Evolutionary conservation across 1,284 basidiomycete species (phyloP).

Genomic region (Coniferiporia weirii): DNA sequence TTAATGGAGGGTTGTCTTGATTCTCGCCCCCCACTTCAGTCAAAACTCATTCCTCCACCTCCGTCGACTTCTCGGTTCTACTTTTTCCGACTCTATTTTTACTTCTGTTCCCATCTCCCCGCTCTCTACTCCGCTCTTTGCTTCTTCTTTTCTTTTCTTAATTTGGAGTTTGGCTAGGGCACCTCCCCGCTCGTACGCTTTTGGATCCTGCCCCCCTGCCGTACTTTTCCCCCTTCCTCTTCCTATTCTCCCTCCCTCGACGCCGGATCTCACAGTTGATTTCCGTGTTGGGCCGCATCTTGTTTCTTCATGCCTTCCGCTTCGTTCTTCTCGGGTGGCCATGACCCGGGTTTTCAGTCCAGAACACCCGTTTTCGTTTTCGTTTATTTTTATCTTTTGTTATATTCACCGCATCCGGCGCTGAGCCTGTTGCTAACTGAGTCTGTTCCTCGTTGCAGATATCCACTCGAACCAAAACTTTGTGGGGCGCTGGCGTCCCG

Average conservation of each 20-base stretch:
- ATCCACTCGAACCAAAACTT: constrained; percentile 10
- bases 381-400: background rate
- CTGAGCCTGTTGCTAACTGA: background rate
- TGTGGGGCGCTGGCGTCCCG: constrained; percentile 4
- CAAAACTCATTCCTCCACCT: background rate
- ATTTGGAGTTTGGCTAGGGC: background rate
- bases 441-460: background rate
- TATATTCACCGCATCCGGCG: background rate
- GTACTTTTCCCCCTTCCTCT: background rate
- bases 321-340: background rate
- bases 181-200: background rate
- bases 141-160: background rate
- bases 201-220: background rate
- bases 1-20: background rate
- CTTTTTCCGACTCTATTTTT: background rate
- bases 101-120: background rate
- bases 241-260: no score
- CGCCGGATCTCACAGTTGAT: no score
- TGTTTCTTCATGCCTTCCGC: background rate
- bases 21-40: background rate
- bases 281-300: no score
- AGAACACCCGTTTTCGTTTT: background rate
- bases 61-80: background rate
- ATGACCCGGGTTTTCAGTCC: no score
- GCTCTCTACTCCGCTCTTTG: no score